phyloP scores from a whole-genome alignment of 192 early-diverging fungal genomes.

The Spinellus fusiger region DNA sequence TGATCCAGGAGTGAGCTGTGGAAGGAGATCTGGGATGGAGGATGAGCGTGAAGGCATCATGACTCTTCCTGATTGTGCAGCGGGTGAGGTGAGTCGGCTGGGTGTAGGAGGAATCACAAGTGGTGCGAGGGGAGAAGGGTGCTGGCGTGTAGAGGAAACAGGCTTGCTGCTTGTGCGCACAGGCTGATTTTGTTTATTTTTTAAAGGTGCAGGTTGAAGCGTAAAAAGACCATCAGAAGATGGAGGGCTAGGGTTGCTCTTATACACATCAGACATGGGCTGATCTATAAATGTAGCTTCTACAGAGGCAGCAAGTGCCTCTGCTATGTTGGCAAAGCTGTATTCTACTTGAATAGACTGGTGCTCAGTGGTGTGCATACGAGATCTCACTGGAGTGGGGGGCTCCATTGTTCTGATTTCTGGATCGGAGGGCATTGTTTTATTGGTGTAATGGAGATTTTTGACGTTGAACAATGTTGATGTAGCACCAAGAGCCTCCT shows the following conservation, averaged over 20 bases:
- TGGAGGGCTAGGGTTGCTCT: neutral
- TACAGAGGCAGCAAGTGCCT: too few relatives aligned
- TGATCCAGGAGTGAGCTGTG: slow-evolving; percentile 1
- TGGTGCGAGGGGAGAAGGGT: slow-evolving; percentile 14
- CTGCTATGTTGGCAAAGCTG: too few relatives aligned
- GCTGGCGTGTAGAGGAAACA: slow-evolving; percentile 3
- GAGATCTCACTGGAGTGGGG: slow-evolving; percentile 8
- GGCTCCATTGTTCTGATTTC: slow-evolving; percentile 8
- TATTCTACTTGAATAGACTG: too few relatives aligned
- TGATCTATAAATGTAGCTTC: too few relatives aligned
- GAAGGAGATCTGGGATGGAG: slow-evolving; percentile 1
- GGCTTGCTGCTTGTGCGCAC: neutral
- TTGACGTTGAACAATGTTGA: neutral
- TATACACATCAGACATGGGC: too few relatives aligned
- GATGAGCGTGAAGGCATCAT: neutral
- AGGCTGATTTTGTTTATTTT: neutral
- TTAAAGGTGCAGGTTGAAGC: slow-evolving; percentile 10
- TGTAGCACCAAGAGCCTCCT: neutral
- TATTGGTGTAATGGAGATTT: neutral
- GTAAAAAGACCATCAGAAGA: neutral
- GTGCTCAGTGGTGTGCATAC: neutral
- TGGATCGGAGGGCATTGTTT: neutral
- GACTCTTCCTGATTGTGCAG: neutral
- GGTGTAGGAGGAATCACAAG: slow-evolving; percentile 31
- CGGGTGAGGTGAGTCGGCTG: slow-evolving; percentile 4